phyloP scores from a whole-genome alignment of 1,284 basidiomycete genomes.

The Thecaphora frezii region DNA sequence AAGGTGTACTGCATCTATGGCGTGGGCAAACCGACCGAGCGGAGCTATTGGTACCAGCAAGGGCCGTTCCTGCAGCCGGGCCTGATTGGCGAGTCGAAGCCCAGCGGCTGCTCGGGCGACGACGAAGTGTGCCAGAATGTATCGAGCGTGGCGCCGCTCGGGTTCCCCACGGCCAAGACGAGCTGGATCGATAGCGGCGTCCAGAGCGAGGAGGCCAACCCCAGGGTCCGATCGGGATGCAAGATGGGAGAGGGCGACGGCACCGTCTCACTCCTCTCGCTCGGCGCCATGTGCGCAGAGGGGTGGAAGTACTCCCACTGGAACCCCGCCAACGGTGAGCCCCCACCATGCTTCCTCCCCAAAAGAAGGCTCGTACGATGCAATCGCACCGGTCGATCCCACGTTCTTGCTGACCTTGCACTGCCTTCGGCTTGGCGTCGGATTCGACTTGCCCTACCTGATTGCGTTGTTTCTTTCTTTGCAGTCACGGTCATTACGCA shows the following conservation, averaged over 20 bases:
- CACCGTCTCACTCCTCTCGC: constrained; percentile 83
- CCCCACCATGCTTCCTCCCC: no score
- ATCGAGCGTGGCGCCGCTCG: constrained; percentile 33
- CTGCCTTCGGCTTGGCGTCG: no score
- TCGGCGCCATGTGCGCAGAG: constrained; percentile 88
- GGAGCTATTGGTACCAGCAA: constrained; percentile 59
- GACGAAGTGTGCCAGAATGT: constrained; percentile 16
- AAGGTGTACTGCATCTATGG: constrained; percentile 93
- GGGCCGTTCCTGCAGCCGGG: constrained; percentile 34
- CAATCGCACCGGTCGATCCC: no score
- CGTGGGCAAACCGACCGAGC: constrained; percentile 94
- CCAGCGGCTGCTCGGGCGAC: constrained; percentile 17
- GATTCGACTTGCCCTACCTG: no score
- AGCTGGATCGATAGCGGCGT: constrained; percentile 44
- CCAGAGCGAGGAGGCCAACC: constrained; percentile 34
- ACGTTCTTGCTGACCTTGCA: no score
- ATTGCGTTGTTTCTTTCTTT: no score
- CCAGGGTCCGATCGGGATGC: constrained; percentile 46
- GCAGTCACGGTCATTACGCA: constrained; percentile 72
- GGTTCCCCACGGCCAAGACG: constrained; percentile 42
- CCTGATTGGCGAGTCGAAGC: constrained; percentile 26
- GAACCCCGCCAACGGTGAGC: constrained; percentile 77
- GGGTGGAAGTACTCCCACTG: constrained; percentile 88
- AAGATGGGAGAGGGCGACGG: constrained; percentile 73
- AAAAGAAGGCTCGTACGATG: no score